These are phyloP conservation scores for Neofusicoccum parvum DNA, from an alignment of 2,329 filamentous ascomycete genomes.

Conservation along the genomic window DNA sequence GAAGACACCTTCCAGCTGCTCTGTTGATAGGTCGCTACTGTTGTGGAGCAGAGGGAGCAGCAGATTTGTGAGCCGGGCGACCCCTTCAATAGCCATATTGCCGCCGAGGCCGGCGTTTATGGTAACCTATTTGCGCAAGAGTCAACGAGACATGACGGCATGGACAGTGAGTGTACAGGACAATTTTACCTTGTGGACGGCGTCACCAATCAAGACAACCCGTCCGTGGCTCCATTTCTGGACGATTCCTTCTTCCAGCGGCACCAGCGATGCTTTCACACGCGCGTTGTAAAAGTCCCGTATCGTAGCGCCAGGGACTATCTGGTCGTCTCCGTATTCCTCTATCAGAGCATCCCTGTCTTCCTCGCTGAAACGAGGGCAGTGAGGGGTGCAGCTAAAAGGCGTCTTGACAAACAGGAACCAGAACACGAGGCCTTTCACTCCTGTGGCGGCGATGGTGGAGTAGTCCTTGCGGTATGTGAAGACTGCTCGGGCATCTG, in stretches of 20 bases:
- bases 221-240: neutral
- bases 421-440: constrained; percentile 27
- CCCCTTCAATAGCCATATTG: neutral
- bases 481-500: neutral
- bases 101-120: constrained; percentile 10
- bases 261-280: constrained; percentile 7
- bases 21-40: neutral
- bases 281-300: constrained; percentile 36
- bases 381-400: constrained; percentile 21
- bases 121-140: neutral
- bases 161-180: neutral
- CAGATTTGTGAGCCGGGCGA: neutral
- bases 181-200: neutral
- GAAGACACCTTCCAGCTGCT: neutral
- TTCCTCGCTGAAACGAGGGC: constrained; percentile 31
- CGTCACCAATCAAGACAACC: neutral
- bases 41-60: neutral
- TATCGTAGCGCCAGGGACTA: constrained; percentile 35
- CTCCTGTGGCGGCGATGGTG: constrained; percentile 24
- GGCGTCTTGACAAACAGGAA: constrained; percentile 29
- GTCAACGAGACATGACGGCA: neutral
- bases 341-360: constrained; percentile 34
- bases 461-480: neutral
- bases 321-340: constrained; percentile 29
- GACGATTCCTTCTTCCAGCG: neutral